These are phyloP conservation scores for Collybia sordida DNA, from an alignment of 768 basidiomycete genomes.

Conservation along the genomic window DNA sequence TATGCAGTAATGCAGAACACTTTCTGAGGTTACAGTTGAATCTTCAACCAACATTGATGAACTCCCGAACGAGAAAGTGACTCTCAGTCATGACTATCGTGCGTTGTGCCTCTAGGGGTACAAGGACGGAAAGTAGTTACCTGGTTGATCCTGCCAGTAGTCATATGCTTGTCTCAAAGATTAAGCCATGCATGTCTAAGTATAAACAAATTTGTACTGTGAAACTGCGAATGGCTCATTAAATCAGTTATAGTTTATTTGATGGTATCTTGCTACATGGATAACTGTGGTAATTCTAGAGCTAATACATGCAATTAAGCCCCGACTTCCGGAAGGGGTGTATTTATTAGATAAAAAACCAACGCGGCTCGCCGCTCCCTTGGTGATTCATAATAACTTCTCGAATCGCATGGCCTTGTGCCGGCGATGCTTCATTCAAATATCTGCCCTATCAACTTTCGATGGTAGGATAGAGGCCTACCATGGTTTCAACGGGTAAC, in stretches of 20 bases:
- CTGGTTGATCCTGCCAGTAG: slow-evolving; percentile 86
- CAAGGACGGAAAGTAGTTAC: slow-evolving; percentile 55
- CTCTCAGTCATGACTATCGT: no score
- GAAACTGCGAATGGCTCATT: slow-evolving; percentile 84
- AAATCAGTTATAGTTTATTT: slow-evolving; percentile 84
- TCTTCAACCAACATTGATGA: slow-evolving; percentile 22
- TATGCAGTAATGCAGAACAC: slow-evolving; percentile 12
- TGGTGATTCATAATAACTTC: slow-evolving; percentile 72
- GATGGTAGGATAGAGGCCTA: slow-evolving; percentile 75
- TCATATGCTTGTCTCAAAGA: slow-evolving; percentile 54
- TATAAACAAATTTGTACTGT: slow-evolving; percentile 61
- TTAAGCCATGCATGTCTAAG: no score
- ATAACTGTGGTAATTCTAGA: slow-evolving; percentile 32
- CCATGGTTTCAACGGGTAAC: slow-evolving; percentile 79
- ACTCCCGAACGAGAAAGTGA: slow-evolving; percentile 23
- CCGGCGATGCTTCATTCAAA: slow-evolving; percentile 67
- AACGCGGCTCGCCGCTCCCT: slow-evolving; percentile 57
- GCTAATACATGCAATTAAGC: slow-evolving; percentile 72
- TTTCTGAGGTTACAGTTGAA: slow-evolving; percentile 15
- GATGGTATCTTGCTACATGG: no score
- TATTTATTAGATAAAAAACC: slow-evolving; percentile 76
- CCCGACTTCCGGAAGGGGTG: slow-evolving; percentile 72
- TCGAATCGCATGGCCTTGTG: slow-evolving; percentile 72
- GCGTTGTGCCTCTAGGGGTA: no score
- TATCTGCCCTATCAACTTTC: slow-evolving; percentile 75